phyloP scores from a whole-genome alignment of 495 filamentous ascomycete species.

The Penicillium pancosmium region DNA sequence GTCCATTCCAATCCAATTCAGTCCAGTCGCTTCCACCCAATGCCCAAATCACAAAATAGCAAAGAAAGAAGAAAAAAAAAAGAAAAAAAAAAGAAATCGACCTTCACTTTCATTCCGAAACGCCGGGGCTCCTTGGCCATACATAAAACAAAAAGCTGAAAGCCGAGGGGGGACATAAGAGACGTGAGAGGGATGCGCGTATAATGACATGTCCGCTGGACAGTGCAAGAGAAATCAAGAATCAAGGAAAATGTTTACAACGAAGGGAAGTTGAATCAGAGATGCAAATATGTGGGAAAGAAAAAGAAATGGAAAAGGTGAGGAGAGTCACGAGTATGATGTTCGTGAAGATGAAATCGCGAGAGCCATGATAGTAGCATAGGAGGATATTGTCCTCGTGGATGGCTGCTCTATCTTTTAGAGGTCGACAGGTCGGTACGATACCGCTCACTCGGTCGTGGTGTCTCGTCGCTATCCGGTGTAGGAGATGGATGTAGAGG shows the following conservation, averaged over 20 bases:
- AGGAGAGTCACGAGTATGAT: background rate
- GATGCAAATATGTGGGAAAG: slow-evolving; percentile 12
- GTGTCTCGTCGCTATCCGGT: slow-evolving; percentile 66
- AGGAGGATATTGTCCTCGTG: too few species aligned
- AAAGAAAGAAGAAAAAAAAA: background rate
- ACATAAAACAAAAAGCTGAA: slow-evolving; percentile 7
- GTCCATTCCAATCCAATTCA: too few species aligned
- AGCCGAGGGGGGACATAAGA: slow-evolving; percentile 27
- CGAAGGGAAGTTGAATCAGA: slow-evolving; percentile 16
- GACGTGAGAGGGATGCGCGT: slow-evolving; percentile 27
- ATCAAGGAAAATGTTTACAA: slow-evolving; percentile 25
- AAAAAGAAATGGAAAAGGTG: slow-evolving; percentile 14
- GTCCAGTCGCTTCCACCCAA: background rate
- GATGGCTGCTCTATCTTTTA: slow-evolving; percentile 14
- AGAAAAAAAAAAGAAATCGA: background rate
- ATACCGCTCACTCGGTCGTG: slow-evolving; percentile 72
- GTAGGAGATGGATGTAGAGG: slow-evolving; percentile 38
- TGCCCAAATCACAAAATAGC: background rate
- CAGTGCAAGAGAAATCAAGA: slow-evolving; percentile 13
- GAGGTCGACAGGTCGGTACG: slow-evolving; percentile 41
- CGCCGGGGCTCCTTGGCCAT: slow-evolving; percentile 29
- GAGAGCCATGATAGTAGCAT: too few species aligned
- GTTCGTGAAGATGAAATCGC: background rate
- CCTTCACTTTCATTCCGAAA: slow-evolving; percentile 20
- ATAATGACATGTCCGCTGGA: slow-evolving; percentile 26